Evolutionary conservation across 164 flowering plant species (phyloP).

Genomic region (Dillenia suffruticosa): DNA sequence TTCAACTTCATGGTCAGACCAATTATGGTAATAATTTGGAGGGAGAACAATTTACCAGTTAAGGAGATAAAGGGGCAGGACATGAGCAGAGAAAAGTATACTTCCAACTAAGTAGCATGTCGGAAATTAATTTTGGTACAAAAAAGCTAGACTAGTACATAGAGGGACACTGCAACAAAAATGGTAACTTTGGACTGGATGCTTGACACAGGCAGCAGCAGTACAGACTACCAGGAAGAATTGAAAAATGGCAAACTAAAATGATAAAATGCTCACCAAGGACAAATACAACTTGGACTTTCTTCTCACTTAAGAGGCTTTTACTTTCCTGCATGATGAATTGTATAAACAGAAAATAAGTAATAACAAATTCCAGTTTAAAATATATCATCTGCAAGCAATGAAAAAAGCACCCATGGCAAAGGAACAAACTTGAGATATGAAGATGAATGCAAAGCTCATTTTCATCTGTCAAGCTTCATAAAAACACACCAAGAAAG

Average conservation of each 20-base stretch:
- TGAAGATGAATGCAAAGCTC: not conserved
- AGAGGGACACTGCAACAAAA: not conserved
- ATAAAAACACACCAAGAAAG: not conserved
- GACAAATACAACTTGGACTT: conserved; percentile 70
- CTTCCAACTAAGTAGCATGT: not conserved
- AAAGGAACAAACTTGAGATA: not conserved
- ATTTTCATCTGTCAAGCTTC: not conserved
- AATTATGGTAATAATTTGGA: not conserved
- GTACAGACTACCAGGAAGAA: not conserved
- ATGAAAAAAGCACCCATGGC: not conserved
- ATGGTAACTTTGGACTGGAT: not conserved
- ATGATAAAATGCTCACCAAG: conserved; percentile 41
- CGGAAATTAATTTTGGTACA: not conserved
- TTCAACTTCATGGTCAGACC: not conserved
- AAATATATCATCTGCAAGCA: not conserved
- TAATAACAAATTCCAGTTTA: not conserved
- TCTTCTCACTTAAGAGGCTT: conserved; percentile 39
- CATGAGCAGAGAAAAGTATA: not conserved
- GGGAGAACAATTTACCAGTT: not conserved
- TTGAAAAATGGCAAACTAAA: not conserved
- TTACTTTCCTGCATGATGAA: conserved; percentile 30
- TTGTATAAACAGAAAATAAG: not conserved
- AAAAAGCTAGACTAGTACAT: not conserved
- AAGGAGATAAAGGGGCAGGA: not conserved
- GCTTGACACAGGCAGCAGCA: not conserved